Evolutionary conservation across 257 asterid genomes (phyloP).

Genomic region (Fraxinus pennsylvanica): DNA sequence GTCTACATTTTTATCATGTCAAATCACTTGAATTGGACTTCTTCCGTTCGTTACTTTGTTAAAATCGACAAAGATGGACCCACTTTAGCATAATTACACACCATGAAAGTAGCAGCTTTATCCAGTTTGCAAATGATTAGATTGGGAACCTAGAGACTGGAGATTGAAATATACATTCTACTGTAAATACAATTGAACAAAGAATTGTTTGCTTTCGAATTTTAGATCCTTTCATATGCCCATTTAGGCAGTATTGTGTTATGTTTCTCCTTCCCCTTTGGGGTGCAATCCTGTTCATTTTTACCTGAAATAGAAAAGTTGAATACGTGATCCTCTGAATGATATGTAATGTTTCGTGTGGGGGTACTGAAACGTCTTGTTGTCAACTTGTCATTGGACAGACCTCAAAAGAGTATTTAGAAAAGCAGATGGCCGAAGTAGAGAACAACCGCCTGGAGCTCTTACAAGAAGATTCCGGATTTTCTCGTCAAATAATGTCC

Average conservation of each 20-base stretch:
- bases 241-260: not conserved
- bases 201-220: not conserved
- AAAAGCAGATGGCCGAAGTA: conserved; percentile 73
- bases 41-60: not conserved
- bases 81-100: not conserved
- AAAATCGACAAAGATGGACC: not conserved
- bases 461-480: conserved; percentile 86
- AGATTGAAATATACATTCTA: not conserved
- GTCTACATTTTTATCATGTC: not conserved
- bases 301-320: not conserved
- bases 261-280: not conserved
- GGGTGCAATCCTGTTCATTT: not conserved
- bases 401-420: conserved; percentile 86
- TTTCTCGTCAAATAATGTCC: conserved; percentile 94
- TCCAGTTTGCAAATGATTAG: not conserved
- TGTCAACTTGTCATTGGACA: conserved; percentile 39
- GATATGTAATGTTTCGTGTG: not conserved
- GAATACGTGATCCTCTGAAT: not conserved
- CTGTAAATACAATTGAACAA: not conserved
- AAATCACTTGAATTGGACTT: not conserved
- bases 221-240: not conserved
- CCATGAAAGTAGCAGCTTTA: not conserved
- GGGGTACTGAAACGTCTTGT: conserved; percentile 8
- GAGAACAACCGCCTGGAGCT: conserved; percentile 83
- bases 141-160: not conserved